Evolutionary conservation across 2,329 filamentous ascomycete species (phyloP), one percentile per base, ranked within the genome.

Genomic region (Penicillium expansum): DNA sequence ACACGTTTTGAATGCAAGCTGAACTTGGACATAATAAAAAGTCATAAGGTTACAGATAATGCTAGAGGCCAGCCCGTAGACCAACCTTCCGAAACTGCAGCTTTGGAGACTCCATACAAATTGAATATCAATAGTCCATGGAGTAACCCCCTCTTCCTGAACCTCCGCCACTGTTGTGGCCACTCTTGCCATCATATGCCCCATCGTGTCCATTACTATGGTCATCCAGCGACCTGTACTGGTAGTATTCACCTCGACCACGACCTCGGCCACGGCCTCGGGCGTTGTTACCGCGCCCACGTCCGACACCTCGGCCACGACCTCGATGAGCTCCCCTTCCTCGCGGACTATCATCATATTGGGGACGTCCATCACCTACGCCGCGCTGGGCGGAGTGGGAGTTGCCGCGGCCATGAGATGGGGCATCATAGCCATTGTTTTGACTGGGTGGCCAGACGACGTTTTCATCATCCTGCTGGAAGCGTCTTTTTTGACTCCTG

Each of bases 201-300:
- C 66, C 67, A 42, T 77, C 74, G 47, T 69, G 67, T 6, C 65
- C 69, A 56, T 60, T 47, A 9, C 24, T 62, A 52, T 76, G 73
- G 63, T 91, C 88, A 69, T 90, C 88, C 2, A 90, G 78, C 2
- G 86, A 90, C 56, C 82, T 81, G 69, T 91, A 90, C 43, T 79
- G 77, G 55, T 78, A 65, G 22, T 81, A 80, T 27, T 78, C 74
- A 45, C 82, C 76, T 11, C 82, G 78, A 45, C 82, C 77, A 53
- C 76, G 75, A 7, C 79, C 77, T 38, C 76, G 70, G n/a, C 78
- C 76, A 57, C 79, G 77, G 56, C 76, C 75, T 45, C 76, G 68
- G 42, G 58, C 61, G 7, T 70, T 67, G 51, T 67, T 62, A 27
- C 76, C 74, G 52, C 74, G 67, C 44, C 73, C 70, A 47, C 71